Evolutionary conservation across 306 rosid genomes (phyloP).

Genomic region (Lagenaria siceraria): DNA sequence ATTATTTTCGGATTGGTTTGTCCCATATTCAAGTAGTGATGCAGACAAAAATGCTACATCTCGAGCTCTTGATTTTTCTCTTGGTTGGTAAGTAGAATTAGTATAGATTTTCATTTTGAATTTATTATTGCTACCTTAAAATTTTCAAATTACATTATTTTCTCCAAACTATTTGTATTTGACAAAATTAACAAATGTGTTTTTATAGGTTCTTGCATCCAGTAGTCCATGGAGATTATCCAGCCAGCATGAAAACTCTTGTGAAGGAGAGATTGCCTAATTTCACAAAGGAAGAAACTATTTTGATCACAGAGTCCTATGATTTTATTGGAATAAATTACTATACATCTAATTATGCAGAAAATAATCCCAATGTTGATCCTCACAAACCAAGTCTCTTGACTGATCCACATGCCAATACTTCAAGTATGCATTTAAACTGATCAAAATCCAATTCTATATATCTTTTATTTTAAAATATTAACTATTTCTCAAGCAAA

Average conservation of each 20-base stretch:
- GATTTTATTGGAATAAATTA: not conserved
- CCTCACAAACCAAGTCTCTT: too few relatives aligned
- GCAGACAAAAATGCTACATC: not conserved
- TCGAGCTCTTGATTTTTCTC: not conserved
- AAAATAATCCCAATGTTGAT: not conserved
- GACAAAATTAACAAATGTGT: too few relatives aligned
- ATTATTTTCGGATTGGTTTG: not conserved
- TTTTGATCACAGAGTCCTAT: not conserved
- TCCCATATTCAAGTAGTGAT: not conserved
- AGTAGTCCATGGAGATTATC: not conserved
- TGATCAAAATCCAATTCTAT: too few relatives aligned
- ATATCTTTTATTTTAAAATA: too few relatives aligned
- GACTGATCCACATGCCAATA: not conserved
- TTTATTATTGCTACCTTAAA: too few relatives aligned
- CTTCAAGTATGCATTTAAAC: not conserved
- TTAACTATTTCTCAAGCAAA: too few relatives aligned
- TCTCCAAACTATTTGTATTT: too few relatives aligned
- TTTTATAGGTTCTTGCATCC: not conserved
- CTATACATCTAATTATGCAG: not conserved
- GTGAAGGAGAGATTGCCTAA: not conserved
- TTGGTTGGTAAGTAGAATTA: not conserved
- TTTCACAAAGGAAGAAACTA: not conserved
- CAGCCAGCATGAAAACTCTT: not conserved
- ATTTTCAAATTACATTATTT: too few relatives aligned
- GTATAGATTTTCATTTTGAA: not conserved